Evolutionary conservation across 176 grass and related monocot genomes (phyloP).

Genomic region (Juncus inflexus): DNA sequence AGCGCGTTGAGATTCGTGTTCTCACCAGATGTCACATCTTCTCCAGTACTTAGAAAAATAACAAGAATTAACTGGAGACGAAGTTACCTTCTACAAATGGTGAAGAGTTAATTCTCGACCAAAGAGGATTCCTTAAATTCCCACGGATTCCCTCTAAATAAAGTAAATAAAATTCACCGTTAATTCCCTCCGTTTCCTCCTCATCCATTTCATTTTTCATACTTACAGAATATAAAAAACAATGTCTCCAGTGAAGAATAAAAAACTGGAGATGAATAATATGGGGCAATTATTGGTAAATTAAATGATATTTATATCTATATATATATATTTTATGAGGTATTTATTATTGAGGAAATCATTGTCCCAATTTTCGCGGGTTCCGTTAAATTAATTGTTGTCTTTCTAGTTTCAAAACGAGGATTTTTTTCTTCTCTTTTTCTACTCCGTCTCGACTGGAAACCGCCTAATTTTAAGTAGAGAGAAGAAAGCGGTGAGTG

Average conservation of each 20-base stretch:
- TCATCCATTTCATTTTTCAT: neutral
- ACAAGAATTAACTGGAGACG: no score
- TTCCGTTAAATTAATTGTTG: slow-evolving; percentile 9
- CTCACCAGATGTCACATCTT: no score
- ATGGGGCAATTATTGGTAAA: neutral
- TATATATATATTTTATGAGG: neutral
- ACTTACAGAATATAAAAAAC: neutral
- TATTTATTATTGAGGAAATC: slow-evolving; percentile 1
- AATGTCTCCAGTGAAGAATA: neutral
- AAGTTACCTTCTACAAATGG: no score
- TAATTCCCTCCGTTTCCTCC: neutral
- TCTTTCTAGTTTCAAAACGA: slow-evolving; percentile 23
- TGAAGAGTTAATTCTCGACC: neutral
- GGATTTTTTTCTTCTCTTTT: slow-evolving; percentile 1
- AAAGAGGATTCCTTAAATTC: neutral
- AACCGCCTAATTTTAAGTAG: neutral
- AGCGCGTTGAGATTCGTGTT: no score
- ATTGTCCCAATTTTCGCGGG: slow-evolving; percentile 15
- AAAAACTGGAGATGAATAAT: neutral
- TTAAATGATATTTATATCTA: neutral
- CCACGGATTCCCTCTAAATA: neutral
- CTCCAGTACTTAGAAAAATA: no score
- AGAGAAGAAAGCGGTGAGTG: neutral
- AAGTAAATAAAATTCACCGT: neutral
- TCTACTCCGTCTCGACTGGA: neutral